Base-by-base conservation (phyloP, 768 basidiomycete genomes). In the Pleurotus citrinopileatus region DNA sequence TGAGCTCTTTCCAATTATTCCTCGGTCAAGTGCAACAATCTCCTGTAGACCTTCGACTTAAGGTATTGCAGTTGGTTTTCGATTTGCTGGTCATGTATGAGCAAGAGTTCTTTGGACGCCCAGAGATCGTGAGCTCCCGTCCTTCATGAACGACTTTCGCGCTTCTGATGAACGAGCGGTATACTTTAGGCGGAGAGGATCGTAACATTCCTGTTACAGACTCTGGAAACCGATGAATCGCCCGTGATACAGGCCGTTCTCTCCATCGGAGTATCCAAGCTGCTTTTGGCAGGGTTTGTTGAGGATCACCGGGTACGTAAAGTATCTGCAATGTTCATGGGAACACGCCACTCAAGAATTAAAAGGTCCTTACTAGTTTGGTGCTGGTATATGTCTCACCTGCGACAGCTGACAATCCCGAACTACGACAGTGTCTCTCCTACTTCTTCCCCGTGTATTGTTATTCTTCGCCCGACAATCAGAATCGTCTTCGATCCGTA, bases 391-490 rank as follows among this genome's bases (percentile, higher is more conserved):
- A 94, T 66, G 81, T 98, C 53, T 91, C 92, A 0, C 91, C 94
- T 0, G 83, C 87, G 42, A 97, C 95, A 0, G 79, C 74, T 8
- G 81, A 86, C 22, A 98, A 97, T 63, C 86, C 89, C 59, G 83
- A 91, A 58, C 75, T 98, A 15, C 79, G 93, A 40, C 96, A 98
- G 68, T 98, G 94, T 63, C 74, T 99, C 12, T 86, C 92, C 4
- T 98, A 97, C 67, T 98, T 98, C 77, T 89, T 99, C 73, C 93
- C 94, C 0, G 86, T 94, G 0, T 98, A 91, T 65, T 91, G 92
- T 65, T 97, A 91, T 67, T 92, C 94, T 0, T 87, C 91, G 0
- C 68, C 84, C 4, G 68, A 65, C 15, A 96, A 98, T 64, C 94
- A 98, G 70, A 78, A 61, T 65, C 81, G 75, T 75, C 84, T 75